These are phyloP conservation scores for Daldinia childiae DNA, from an alignment of 495 filamentous ascomycete species.

Conservation along the genomic window DNA sequence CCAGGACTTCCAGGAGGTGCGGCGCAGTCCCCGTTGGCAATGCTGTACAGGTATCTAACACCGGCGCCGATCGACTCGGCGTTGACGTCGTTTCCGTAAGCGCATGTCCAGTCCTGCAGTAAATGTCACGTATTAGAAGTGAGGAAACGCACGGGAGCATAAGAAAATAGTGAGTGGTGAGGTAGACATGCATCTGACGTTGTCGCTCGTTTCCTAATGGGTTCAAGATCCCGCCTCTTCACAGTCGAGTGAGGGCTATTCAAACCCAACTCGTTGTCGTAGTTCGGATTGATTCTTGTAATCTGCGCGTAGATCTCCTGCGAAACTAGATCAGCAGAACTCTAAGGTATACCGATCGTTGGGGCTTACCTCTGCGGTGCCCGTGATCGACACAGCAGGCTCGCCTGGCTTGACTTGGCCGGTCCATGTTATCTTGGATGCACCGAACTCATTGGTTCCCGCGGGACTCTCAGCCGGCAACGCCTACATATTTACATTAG, in stretches of 20 bases:
- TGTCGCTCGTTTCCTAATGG: constrained; percentile 26
- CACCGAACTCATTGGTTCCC: not conserved
- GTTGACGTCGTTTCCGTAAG: constrained; percentile 32
- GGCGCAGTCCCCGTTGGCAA: constrained; percentile 35
- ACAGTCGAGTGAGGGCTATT: constrained; percentile 23
- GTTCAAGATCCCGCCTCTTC: constrained; percentile 15
- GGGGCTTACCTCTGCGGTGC: constrained; percentile 24
- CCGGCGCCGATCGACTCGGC: constrained; percentile 29
- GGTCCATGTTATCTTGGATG: constrained; percentile 27
- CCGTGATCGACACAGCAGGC: constrained; percentile 16
- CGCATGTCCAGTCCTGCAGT: constrained; percentile 33
- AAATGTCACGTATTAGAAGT: constrained; percentile 1
- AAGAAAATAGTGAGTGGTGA: not conserved
- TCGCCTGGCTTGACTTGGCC: constrained; percentile 24
- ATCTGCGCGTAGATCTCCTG: constrained; percentile 35
- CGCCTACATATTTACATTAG: constrained; percentile 18
- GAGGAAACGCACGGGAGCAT: not conserved
- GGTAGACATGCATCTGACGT: constrained; percentile 25
- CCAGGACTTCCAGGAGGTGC: constrained; percentile 33
- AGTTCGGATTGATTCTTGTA: constrained; percentile 30
- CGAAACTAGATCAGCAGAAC: not conserved
- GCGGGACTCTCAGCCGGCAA: constrained; percentile 10
- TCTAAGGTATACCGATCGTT: not conserved
- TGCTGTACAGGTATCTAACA: constrained; percentile 37
- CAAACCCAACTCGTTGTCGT: constrained; percentile 29